Conservation (phyloP, 371 early-diverging fungal species). For the Phascolomyces articulosus region DNA sequence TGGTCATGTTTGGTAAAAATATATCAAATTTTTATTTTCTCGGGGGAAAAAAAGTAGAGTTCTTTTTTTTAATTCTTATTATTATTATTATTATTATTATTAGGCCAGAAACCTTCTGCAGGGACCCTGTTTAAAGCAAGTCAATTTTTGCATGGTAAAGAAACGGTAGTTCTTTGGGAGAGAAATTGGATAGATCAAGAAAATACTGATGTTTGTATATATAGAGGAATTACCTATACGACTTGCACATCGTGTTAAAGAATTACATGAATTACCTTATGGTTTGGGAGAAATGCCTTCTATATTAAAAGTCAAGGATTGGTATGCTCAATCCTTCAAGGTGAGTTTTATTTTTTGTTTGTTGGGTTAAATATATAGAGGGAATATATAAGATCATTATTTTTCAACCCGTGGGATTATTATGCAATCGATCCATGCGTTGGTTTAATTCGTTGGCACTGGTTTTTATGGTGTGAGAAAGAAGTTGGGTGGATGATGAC, state of each 20-base stretch:
- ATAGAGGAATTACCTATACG: constrained; percentile 93
- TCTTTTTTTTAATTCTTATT: too few relatives aligned
- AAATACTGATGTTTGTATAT: too few relatives aligned
- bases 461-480: not conserved
- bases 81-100: not conserved
- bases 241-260: constrained; percentile 93
- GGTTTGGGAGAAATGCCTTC: constrained; percentile 89
- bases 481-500: not conserved
- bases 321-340: constrained; percentile 90
- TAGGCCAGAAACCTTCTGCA: constrained; percentile 78
- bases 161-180: too few relatives aligned
- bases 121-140: constrained; percentile 84
- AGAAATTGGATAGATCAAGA: too few relatives aligned
- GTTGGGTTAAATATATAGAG: too few relatives aligned
- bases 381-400: too few relatives aligned
- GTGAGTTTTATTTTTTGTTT: constrained; percentile 12
- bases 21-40: too few relatives aligned
- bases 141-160: constrained; percentile 78
- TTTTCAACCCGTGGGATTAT: too few relatives aligned
- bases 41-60: too few relatives aligned
- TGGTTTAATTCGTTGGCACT: too few relatives aligned
- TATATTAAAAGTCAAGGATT: constrained; percentile 87
- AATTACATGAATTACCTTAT: constrained; percentile 90
- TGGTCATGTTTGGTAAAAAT: constrained; percentile 87
- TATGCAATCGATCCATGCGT: not conserved